These are phyloP conservation scores for Tritrichomonas foetus DNA, from an alignment of 208 protist genomes.

Conservation along the genomic window DNA sequence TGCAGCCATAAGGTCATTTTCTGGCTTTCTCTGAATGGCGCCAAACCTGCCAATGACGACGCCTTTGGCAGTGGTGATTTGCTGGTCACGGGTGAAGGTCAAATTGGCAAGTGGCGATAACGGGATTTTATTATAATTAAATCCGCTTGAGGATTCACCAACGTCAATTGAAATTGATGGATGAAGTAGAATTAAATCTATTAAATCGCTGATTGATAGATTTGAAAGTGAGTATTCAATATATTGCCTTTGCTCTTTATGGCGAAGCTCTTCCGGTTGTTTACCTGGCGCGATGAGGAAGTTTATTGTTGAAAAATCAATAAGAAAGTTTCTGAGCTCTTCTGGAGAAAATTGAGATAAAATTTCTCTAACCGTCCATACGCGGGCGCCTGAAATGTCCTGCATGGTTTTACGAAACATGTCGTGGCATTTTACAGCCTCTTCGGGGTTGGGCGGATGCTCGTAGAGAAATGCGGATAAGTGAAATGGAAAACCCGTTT, in stretches of 20 bases:
- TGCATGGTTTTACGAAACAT: neutral
- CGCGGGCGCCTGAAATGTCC: neutral
- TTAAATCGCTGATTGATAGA: neutral
- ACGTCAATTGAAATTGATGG: neutral
- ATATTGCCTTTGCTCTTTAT: neutral
- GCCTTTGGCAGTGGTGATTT: constrained; percentile 22
- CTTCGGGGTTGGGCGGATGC: neutral
- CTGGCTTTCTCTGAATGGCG: neutral
- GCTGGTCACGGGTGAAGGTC: neutral
- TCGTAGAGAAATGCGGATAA: neutral
- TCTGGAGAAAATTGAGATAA: neutral
- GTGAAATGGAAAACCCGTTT: constrained; percentile 28
- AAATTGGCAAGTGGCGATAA: constrained; percentile 2
- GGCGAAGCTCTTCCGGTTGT: neutral
- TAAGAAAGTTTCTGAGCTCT: neutral
- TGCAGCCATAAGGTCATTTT: neutral
- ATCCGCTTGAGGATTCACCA: neutral
- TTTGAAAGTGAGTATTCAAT: constrained; percentile 25
- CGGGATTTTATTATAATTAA: constrained; percentile 19
- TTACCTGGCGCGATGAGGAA: neutral
- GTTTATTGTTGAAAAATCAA: neutral
- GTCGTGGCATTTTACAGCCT: neutral
- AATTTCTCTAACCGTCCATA: constrained; percentile 39
- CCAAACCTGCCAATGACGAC: constrained; percentile 22
- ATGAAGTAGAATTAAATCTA: constrained; percentile 23